These are phyloP conservation scores for Polymyxa betae DNA, from an alignment of 208 protist species.

Conservation along the genomic window DNA sequence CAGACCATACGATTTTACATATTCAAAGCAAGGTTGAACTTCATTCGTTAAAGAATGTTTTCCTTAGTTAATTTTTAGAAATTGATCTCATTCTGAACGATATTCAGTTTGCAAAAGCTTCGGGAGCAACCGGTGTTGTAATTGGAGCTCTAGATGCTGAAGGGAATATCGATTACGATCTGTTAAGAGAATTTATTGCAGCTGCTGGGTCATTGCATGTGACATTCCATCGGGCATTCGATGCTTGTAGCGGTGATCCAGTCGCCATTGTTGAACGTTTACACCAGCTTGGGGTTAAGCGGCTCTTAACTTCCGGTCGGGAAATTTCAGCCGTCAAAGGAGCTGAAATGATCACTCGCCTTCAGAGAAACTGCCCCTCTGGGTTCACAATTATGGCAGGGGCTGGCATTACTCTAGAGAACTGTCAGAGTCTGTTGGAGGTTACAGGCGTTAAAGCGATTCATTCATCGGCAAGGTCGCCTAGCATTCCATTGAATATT, in stretches of 20 bases:
- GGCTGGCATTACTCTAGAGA: neutral
- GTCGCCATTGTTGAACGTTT: neutral
- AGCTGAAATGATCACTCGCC: neutral
- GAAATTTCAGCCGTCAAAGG: neutral
- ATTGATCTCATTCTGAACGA: neutral
- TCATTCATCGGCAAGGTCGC: slow-evolving; percentile 23
- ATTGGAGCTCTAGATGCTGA: neutral
- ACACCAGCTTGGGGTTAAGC: neutral
- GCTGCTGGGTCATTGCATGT: neutral
- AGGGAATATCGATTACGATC: slow-evolving; percentile 3
- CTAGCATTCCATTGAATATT: too few species aligned
- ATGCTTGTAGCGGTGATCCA: neutral
- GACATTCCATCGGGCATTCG: slow-evolving; percentile 41
- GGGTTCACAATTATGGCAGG: slow-evolving; percentile 7
- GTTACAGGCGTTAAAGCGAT: neutral
- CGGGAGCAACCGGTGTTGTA: neutral
- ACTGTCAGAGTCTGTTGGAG: slow-evolving; percentile 1
- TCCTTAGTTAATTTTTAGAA: neutral
- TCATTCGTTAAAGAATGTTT: neutral
- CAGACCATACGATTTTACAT: neutral
- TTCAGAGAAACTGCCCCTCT: neutral
- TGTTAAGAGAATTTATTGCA: neutral
- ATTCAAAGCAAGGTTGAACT: neutral
- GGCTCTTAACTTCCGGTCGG: slow-evolving; percentile 1
- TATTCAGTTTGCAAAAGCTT: neutral